Evolutionary conservation across 306 rosid species (phyloP), one percentile per base, ranked within the genome.

Genomic region (Luffa aegyptiaca): DNA sequence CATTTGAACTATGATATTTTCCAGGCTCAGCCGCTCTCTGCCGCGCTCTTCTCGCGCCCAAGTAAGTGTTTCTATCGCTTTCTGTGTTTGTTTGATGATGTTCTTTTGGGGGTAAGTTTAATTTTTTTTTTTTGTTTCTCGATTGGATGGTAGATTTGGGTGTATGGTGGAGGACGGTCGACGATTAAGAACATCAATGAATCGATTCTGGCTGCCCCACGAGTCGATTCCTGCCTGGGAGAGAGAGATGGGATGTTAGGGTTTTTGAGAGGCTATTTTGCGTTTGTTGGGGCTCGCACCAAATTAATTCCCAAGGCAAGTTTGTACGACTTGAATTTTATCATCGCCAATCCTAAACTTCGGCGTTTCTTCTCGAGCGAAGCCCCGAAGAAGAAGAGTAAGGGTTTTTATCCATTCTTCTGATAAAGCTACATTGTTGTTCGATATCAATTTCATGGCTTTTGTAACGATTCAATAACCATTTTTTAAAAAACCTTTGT

Each of bases 341-440:
- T 89, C 84, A 83, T 82, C 1, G 96, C 85, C 37, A 92, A 90
- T 81, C 94, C 97, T 79, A 88, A 81, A 78, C 62, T 88, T 41
- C 77, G 69, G 55, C 92, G 97, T 12, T 76, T 91, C 17, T 93
- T 89, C 82, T 95, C 93, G 20, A 89, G 91, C 82, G 96, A 91
- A 88, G 59, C 89, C 69, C 99, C 97, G 8, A 88, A 93, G 96
- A 93, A 90, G 81, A 93, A 91, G 87, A 93, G 99, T 95, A 80
- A 87, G 88, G 77, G 63, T 79, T 83, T n/a, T 17, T 5, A 2
- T 26, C 13, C 42, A 1, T 59, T 8, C 18, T 59, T 21, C 31
- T 21, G 14, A 18, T 26, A 26, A 8, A 3, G 31, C 6, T 5
- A 10, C 42, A 10, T 49, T 65, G 59, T 48, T 33, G 44, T 81